Conservation (phyloP, 495 filamentous ascomycete genomes). For the Xylaria cubensis region DNA sequence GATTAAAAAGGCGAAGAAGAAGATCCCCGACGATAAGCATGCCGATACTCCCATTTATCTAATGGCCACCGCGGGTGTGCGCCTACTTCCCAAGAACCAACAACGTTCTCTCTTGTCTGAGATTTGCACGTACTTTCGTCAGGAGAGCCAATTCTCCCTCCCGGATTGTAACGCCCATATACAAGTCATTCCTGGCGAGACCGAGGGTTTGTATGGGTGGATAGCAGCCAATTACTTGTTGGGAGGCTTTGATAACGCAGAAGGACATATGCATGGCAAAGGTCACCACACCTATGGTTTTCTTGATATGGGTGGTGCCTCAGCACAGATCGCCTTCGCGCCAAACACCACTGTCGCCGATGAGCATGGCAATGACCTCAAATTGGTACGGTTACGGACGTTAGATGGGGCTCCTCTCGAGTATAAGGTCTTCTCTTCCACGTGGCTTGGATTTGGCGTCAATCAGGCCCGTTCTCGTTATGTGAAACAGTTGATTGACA, state of each 20-base stretch:
- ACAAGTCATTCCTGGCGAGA: constrained; percentile 96
- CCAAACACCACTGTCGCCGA: constrained; percentile 90
- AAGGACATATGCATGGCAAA: constrained; percentile 75
- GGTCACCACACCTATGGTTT: constrained; percentile 97
- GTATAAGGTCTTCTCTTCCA: constrained; percentile 90
- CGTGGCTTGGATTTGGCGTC: constrained; percentile 96
- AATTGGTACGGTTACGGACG: constrained; percentile 80
- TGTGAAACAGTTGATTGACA: constrained; percentile 70
- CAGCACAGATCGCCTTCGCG: constrained; percentile 96
- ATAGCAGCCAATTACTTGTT: constrained; percentile 97
- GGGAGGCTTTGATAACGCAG: constrained; percentile 87
- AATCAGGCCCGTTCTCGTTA: constrained; percentile 88
- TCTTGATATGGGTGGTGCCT: constrained; percentile 97
- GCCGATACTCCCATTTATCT: constrained; percentile 90
- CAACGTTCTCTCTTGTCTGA: constrained; percentile 73
- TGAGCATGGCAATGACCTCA: constrained; percentile 91
- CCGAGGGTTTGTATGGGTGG: constrained; percentile 98
- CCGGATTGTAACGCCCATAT: constrained; percentile 92
- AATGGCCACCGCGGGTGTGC: constrained; percentile 96
- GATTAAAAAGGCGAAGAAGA: constrained; percentile 80
- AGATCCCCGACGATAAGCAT: constrained; percentile 79
- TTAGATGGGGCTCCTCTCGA: constrained; percentile 78
- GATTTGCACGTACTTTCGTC: constrained; percentile 82
- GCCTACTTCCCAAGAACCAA: constrained; percentile 77
- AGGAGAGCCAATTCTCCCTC: constrained; percentile 80